A percentile compares a stretch with the other conserved stretches of the same genome.
Conservation (phyloP, 1,139 yeast genomes). For the Pichia terricola region DNA sequence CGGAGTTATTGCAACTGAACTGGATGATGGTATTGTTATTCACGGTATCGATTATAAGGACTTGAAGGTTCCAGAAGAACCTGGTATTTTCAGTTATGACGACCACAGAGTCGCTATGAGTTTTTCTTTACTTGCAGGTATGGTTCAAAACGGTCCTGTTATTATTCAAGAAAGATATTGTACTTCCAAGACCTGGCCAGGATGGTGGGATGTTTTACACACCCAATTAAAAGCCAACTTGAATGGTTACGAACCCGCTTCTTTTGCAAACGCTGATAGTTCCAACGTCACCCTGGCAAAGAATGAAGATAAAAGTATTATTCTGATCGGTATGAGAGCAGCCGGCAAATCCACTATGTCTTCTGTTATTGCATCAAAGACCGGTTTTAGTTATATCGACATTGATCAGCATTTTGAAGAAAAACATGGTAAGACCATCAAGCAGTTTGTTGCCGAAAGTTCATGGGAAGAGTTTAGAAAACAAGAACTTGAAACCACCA, state of each 20-base stretch:
- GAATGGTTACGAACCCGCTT: conserved; percentile 54
- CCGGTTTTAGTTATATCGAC: conserved; percentile 71
- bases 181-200: conserved; percentile 99
- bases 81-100: conserved; percentile 74
- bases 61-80: conserved; percentile 41
- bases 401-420: conserved; percentile 66
- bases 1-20: conserved; percentile 77
- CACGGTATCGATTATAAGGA: conserved; percentile 48
- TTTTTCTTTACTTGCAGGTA: conserved; percentile 72
- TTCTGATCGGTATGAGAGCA: conserved; percentile 96
- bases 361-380: conserved; percentile 61
- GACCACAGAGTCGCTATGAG: conserved; percentile 99
- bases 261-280: conserved; percentile 11
- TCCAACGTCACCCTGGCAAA: conserved; percentile 11
- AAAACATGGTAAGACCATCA: conserved; percentile 45
- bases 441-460: conserved; percentile 51
- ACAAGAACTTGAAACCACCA: conserved; percentile 52
- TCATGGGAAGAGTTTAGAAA: conserved; percentile 88
- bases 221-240: conserved; percentile 54
- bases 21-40: conserved; percentile 87
- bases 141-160: conserved; percentile 41
- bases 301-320: conserved; percentile 48
- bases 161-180: conserved; percentile 79
- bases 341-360: conserved; percentile 92
- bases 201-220: conserved; percentile 96